Percentiles rank a stretch among this genome's conserved stretches.
Evolutionary conservation across 148 eudicot genomes (phyloP).

Genomic region (Heliosperma pusillum): DNA sequence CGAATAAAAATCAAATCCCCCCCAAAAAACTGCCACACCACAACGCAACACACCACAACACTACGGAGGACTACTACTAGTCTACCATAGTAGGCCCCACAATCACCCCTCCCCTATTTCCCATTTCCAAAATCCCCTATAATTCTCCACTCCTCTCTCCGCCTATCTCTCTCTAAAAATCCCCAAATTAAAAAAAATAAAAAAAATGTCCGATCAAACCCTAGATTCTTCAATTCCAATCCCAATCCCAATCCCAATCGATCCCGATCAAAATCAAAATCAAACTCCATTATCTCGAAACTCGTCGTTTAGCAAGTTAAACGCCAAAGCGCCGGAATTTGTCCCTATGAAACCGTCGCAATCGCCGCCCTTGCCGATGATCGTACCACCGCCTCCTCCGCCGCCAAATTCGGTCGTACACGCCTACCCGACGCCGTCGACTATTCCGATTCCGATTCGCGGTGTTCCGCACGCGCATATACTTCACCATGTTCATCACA

Average conservation of each 20-base stretch:
- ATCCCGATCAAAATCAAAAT: slow-evolving; percentile 17
- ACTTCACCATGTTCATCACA: slow-evolving; percentile 25
- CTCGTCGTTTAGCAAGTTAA: slow-evolving; percentile 47
- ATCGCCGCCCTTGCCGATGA: slow-evolving; percentile 24
- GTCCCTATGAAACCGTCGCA: slow-evolving; percentile 30
- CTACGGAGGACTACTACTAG: background rate
- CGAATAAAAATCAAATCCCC: background rate
- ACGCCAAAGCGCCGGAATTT: slow-evolving; percentile 78
- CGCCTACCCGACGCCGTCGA: slow-evolving; percentile 31
- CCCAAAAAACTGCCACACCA: background rate
- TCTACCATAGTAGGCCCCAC: background rate
- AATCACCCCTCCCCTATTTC: background rate
- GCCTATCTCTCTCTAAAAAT: background rate
- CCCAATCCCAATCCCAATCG: slow-evolving; percentile 13
- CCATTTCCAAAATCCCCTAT: background rate
- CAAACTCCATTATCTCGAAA: slow-evolving; percentile 31
- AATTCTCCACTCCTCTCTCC: background rate
- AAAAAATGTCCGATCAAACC: slow-evolving; percentile 34
- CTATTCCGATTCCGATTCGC: slow-evolving; percentile 24
- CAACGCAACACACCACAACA: too few species aligned
- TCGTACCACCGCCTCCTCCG: slow-evolving; percentile 39
- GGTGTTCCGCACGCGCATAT: slow-evolving; percentile 7
- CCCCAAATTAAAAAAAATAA: slow-evolving; percentile 22
- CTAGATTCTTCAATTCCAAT: slow-evolving; percentile 30
- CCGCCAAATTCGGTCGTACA: slow-evolving; percentile 34